A percentile compares a stretch with the other conserved stretches of the same genome.
Conservation (phyloP, 257 asterid species). For the Solanum sitiens region DNA sequence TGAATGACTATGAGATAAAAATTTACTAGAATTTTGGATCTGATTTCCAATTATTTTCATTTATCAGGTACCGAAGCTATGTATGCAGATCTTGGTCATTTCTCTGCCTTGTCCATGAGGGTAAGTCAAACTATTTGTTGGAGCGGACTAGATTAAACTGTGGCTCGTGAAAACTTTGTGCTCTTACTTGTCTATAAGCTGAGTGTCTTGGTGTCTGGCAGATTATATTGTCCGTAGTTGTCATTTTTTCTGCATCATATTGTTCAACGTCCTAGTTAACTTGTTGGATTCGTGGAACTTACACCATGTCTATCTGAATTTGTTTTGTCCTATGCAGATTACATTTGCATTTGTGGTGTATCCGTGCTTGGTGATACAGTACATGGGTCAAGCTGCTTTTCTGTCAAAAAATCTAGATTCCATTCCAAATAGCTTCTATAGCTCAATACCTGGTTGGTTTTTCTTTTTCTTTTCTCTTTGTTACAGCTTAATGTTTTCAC, state of each 20-base stretch:
- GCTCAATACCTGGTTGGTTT: constrained; percentile 72
- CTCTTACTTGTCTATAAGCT: background rate
- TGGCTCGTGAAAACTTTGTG: background rate
- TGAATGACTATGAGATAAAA: background rate
- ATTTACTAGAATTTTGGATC: background rate
- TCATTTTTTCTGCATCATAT: background rate
- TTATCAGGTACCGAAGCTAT: constrained; percentile 2
- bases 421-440: constrained; percentile 57
- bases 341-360: constrained; percentile 67
- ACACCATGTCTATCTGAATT: background rate
- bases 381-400: constrained; percentile 98
- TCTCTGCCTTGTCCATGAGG: constrained; percentile 2
- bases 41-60: background rate
- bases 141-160: background rate
- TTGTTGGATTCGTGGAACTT: background rate
- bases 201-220: background rate
- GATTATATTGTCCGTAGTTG: background rate
- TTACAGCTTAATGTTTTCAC: background rate
- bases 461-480: background rate
- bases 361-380: constrained; percentile 85
- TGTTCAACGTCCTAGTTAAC: background rate
- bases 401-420: constrained; percentile 56
- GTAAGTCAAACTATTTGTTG: background rate
- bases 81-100: constrained; percentile 7
- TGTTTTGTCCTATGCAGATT: constrained; percentile 33